Percentiles rank a stretch among this genome's conserved stretches.
phyloP scores from a whole-genome alignment of 331 rosid species.

The Dryas integrifolia region DNA sequence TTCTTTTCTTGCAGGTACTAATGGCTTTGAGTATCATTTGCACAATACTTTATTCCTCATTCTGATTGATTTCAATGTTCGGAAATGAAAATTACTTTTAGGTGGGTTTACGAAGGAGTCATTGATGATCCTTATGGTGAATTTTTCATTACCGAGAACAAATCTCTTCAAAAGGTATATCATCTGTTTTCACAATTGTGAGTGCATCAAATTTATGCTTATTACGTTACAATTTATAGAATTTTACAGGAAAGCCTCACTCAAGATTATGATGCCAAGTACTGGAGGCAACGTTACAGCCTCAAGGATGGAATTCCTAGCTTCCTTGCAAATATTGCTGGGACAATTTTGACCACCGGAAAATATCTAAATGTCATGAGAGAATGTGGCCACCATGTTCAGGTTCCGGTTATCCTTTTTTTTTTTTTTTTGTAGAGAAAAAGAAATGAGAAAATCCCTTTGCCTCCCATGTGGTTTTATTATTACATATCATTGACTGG shows the following conservation, averaged over 20 bases:
- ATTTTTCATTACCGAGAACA: constrained; percentile 91
- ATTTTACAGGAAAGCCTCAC: constrained; percentile 82
- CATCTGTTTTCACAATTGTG: constrained; percentile 17
- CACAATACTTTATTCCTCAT: constrained; percentile 4
- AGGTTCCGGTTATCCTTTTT: constrained; percentile 46
- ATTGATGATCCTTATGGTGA: constrained; percentile 97
- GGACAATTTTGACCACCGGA: constrained; percentile 94
- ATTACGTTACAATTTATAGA: constrained; percentile 29
- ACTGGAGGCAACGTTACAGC: constrained; percentile 90
- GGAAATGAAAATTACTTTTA: constrained; percentile 40
- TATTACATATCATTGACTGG: constrained; percentile 22
- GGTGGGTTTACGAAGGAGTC: constrained; percentile 98
- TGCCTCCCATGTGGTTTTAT: constrained; percentile 9
- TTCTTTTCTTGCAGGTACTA: background rate
- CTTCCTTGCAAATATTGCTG: constrained; percentile 75
- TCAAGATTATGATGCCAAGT: constrained; percentile 87
- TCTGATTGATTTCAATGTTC: constrained; percentile 24
- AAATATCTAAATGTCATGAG: constrained; percentile 97
- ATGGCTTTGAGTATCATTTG: background rate
- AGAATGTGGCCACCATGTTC: constrained; percentile 96
- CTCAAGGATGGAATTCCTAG: constrained; percentile 98
- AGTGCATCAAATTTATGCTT: constrained; percentile 25
- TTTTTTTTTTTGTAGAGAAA: background rate
- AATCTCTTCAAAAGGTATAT: constrained; percentile 79
- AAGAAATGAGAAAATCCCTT: constrained; percentile 5